A percentile compares a stretch with the other conserved stretches of the same genome.
phyloP scores from a whole-genome alignment of 108 stramenopile genomes.

The Cyclotella baltica region DNA sequence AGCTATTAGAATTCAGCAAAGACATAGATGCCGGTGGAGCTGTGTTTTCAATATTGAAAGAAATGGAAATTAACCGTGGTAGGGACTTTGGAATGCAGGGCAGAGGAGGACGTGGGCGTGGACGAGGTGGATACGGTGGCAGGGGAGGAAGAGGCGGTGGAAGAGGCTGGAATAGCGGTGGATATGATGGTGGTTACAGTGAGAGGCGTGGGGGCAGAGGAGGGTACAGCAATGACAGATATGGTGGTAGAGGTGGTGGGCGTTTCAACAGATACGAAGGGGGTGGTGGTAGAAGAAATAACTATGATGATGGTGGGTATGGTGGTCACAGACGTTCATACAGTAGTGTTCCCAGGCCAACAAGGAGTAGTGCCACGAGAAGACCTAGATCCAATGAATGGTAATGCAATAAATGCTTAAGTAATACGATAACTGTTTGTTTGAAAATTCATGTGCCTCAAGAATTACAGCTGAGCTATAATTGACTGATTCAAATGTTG shows the following conservation, averaged over 20 bases:
- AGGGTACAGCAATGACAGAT: conserved; percentile 9
- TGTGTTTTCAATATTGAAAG: conserved; percentile 70
- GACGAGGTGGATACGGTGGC: conserved; percentile 54
- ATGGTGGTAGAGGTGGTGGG: conserved; percentile 22
- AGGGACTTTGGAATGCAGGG: conserved; percentile 66
- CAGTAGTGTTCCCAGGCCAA: conserved; percentile 7
- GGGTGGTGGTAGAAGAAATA: conserved; percentile 11
- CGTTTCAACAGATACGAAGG: conserved; percentile 26
- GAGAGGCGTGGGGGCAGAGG: conserved; percentile 20
- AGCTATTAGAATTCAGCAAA: conserved; percentile 80
- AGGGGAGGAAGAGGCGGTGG: conserved; percentile 32
- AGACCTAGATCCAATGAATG: conserved; percentile 29
- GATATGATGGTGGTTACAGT: conserved; percentile 21
- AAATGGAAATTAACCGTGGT: conserved; percentile 80
- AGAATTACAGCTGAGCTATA: no score
- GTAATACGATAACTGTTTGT: no score
- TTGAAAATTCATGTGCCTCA: no score
- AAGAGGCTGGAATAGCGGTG: conserved; percentile 24
- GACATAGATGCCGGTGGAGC: conserved; percentile 80
- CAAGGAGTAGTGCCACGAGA: conserved; percentile 9
- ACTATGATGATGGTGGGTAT: conserved; percentile 14
- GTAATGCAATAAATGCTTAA: conserved; percentile 17
- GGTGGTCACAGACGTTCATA: conserved; percentile 11
- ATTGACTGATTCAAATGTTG: no score
- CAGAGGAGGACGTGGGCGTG: conserved; percentile 62